Evolutionary conservation across 768 basidiomycete genomes (phyloP).

Genomic region (Tricholoma flavovirens): DNA sequence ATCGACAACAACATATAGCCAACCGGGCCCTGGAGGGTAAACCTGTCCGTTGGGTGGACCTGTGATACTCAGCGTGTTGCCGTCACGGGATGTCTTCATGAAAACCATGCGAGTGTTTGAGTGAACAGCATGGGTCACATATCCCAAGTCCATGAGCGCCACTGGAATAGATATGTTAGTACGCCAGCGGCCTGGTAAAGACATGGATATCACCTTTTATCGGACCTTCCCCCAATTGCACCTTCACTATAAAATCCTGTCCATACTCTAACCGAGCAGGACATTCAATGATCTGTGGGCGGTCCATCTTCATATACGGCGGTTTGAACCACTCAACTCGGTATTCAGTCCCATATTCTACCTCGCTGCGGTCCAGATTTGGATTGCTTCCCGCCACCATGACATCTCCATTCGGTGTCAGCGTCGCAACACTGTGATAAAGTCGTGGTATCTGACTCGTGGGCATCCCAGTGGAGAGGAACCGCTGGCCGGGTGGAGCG

Average conservation of each 20-base stretch:
- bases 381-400: constrained; percentile 85
- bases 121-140: constrained; percentile 71
- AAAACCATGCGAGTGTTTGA: constrained; percentile 74
- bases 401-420: constrained; percentile 64
- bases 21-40: constrained; percentile 81
- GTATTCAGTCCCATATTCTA: constrained; percentile 79
- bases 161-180: constrained; percentile 46
- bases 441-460: constrained; percentile 64
- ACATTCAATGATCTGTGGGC: constrained; percentile 44
- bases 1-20: constrained; percentile 61
- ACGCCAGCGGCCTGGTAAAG: constrained; percentile 18
- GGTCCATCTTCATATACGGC: constrained; percentile 62
- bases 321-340: constrained; percentile 84
- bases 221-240: constrained; percentile 22
- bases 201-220: constrained; percentile 17
- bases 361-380: constrained; percentile 70
- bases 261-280: constrained; percentile 40
- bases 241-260: constrained; percentile 29
- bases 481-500: constrained; percentile 50
- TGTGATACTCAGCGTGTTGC: constrained; percentile 46
- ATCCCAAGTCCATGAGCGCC: constrained; percentile 77
- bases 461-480: constrained; percentile 52
- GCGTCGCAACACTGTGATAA: constrained; percentile 80
- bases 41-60: constrained; percentile 60
- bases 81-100: constrained; percentile 37